These are phyloP conservation scores for Apiotrichum laibachii DNA, from an alignment of 1,284 basidiomycete species.

Conservation along the genomic window DNA sequence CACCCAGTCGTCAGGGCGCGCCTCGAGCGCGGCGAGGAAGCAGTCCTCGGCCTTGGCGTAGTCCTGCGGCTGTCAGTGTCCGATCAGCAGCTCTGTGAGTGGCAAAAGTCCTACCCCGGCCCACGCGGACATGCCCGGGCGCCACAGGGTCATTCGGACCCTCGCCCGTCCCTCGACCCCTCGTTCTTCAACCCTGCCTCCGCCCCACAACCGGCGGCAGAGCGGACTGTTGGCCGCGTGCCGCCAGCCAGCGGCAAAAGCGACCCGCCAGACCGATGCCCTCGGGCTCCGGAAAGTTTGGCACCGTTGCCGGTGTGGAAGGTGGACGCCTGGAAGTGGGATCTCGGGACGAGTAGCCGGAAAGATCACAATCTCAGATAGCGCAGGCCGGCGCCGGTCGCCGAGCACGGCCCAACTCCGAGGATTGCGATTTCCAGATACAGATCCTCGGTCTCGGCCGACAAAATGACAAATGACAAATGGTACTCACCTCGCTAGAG, in stretches of 20 bases:
- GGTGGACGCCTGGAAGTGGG: too few species aligned
- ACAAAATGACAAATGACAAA: not conserved
- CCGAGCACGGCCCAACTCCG: not conserved
- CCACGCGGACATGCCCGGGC: not conserved
- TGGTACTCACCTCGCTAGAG: conserved; percentile 67
- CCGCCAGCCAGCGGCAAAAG: not conserved
- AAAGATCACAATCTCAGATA: too few species aligned
- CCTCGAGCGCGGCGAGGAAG: conserved; percentile 81
- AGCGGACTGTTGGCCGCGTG: not conserved
- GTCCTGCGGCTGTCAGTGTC: conserved; percentile 57
- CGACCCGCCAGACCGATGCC: not conserved
- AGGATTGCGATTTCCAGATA: not conserved
- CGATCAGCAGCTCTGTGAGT: too few species aligned
- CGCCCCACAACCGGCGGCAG: not conserved
- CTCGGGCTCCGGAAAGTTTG: not conserved
- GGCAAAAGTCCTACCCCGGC: too few species aligned
- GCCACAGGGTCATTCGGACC: not conserved
- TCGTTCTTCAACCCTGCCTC: not conserved
- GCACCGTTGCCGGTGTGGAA: not conserved
- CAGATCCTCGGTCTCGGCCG: not conserved
- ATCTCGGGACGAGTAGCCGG: too few species aligned
- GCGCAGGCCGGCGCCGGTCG: too few species aligned
- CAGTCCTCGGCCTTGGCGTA: conserved; percentile 91
- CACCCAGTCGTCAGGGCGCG: conserved; percentile 93
- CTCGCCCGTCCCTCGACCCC: not conserved